Percentiles rank a stretch among this genome's conserved stretches.
Conservation (phyloP, 1,139 yeast species). For the Chernovozyma aurita region DNA sequence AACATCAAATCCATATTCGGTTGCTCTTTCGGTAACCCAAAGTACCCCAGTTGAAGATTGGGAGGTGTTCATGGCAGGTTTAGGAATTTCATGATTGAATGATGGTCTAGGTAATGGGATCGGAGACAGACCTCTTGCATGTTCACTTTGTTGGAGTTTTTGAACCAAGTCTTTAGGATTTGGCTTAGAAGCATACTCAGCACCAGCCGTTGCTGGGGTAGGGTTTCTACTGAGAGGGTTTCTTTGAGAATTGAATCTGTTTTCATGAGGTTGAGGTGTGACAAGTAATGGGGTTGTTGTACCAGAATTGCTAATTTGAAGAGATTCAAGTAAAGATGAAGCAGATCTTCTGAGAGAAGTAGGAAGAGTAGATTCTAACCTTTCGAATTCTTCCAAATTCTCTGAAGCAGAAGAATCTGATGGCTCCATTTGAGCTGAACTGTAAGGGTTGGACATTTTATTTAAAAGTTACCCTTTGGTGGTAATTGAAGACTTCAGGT, state of each 20-base stretch:
- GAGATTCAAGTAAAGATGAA: slow-evolving; percentile 35
- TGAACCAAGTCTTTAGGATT: slow-evolving; percentile 19
- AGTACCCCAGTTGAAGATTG: slow-evolving; percentile 67
- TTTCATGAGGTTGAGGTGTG: slow-evolving; percentile 11
- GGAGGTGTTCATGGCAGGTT: slow-evolving; percentile 59
- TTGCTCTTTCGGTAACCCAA: slow-evolving; percentile 67
- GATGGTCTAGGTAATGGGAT: slow-evolving; percentile 51
- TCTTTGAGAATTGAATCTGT: slow-evolving; percentile 10
- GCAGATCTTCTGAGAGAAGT: slow-evolving; percentile 39
- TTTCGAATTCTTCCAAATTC: slow-evolving; percentile 31
- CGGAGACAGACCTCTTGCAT: slow-evolving; percentile 42
- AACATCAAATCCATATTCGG: slow-evolving; percentile 52
- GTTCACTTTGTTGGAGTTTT: slow-evolving; percentile 29
- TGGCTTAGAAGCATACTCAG: slow-evolving; percentile 10
- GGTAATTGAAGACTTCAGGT: too few species aligned
- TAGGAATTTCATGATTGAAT: slow-evolving; percentile 41
- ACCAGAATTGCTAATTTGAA: slow-evolving; percentile 14
- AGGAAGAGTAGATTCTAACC: slow-evolving; percentile 44
- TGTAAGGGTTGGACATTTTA: too few species aligned
- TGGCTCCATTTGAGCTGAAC: too few species aligned
- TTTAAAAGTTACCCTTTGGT: too few species aligned
- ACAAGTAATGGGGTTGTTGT: slow-evolving; percentile 2
- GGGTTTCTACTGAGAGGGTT: not conserved
- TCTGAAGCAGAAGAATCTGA: too few species aligned
- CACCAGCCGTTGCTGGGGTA: slow-evolving; percentile 9